Base-by-base conservation (phyloP, 495 filamentous ascomycete genomes). In the Podospora pseudoanserina region DNA sequence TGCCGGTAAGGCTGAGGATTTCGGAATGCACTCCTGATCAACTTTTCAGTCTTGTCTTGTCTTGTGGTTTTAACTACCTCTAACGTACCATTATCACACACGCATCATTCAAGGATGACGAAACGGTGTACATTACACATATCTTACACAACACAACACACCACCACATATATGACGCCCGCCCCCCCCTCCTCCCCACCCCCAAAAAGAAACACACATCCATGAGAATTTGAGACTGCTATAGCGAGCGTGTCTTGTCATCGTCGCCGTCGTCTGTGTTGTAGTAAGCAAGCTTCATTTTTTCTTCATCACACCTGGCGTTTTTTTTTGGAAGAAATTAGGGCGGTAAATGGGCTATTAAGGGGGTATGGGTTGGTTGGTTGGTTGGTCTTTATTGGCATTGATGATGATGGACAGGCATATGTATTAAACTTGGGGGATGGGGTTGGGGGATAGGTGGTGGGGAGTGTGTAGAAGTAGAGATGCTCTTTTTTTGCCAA, bases 1-100 rank as follows among this genome's bases (percentile, higher is more conserved):
- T 28, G 90, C 91, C 28, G 84, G 90, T 69, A 94, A 93, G 79
- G 94, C 94, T 27, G 64, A 75, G 5, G 91, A 92, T 54, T 96
- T 99, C 74, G 19, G 32, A 4, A 15, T 53, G 64, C 23, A 28
- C 56, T 67, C 54, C 60, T 16, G n/a, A 18, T 62, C 62, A 9
- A 23, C 23, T 28, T 49, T 30, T 27, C 59, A 61, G 59, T 18
- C 23, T 4, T 20, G 15, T 20, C 19, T 23, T 23, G 16, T 13
- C 23, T 23, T 23, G 23, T 23, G 23, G 7, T 13, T 18, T 61
- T 32, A 32, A 28, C 13, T 15, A 63, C 18, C 59, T 13, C 39
- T 26, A 18, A 28, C 44, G 9, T 7, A 13, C 57, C 63, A 57
- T 13, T 49, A 55, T 11, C 49, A 60, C 44, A 60, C 44, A 53